Conservation (phyloP, 108 stramenopile species). For the Chaetoceros tenuissimus region DNA sequence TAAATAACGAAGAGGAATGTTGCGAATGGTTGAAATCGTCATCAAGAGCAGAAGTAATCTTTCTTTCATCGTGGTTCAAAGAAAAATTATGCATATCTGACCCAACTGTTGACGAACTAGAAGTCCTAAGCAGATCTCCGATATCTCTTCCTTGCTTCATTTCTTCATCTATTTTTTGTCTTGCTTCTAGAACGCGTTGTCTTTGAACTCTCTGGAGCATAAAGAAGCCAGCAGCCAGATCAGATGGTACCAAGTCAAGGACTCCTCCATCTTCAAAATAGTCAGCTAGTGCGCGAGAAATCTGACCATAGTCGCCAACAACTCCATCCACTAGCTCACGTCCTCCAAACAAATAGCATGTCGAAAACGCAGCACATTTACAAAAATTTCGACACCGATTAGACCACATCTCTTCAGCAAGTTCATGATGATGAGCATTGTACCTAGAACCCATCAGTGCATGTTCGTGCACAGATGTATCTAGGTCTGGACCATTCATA, state of each 20-base stretch:
- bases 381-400: slow-evolving; percentile 54
- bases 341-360: slow-evolving; percentile 83
- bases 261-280: slow-evolving; percentile 69
- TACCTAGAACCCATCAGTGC: neutral
- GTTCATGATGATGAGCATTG: slow-evolving; percentile 13
- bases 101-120: neutral
- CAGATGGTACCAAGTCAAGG: slow-evolving; percentile 75
- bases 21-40: neutral
- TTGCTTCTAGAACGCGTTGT: slow-evolving; percentile 39
- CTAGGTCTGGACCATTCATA: neutral
- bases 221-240: slow-evolving; percentile 66
- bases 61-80: neutral
- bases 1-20: neutral
- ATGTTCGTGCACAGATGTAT: neutral
- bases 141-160: neutral
- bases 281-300: slow-evolving; percentile 54
- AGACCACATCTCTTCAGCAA: slow-evolving; percentile 54
- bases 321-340: slow-evolving; percentile 33
- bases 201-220: slow-evolving; percentile 69
- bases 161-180: slow-evolving; percentile 18
- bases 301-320: slow-evolving; percentile 9
- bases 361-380: slow-evolving; percentile 45
- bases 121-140: neutral
- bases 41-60: neutral
- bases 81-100: neutral